A percentile compares a stretch with the other conserved stretches of the same genome.
Evolutionary conservation across 2,329 filamentous ascomycete species (phyloP).

Genomic region (Dendryphion nanum): DNA sequence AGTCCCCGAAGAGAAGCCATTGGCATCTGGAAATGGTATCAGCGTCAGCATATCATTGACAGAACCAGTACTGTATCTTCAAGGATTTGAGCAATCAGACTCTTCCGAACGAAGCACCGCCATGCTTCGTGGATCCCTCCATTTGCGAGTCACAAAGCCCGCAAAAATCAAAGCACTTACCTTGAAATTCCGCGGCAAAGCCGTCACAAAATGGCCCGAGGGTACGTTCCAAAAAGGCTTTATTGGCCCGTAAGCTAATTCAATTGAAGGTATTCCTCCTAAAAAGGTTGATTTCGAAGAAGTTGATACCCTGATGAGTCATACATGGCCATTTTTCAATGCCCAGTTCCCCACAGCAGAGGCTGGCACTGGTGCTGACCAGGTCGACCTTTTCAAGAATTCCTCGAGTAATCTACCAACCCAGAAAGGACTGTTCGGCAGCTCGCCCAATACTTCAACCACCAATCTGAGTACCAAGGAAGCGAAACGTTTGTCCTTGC

Average conservation of each 20-base stretch:
- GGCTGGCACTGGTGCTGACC: conserved; percentile 61
- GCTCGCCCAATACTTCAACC: conserved; percentile 46
- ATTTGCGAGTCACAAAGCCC: conserved; percentile 80
- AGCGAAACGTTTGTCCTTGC: conserved; percentile 69
- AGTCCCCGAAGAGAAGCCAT: conserved; percentile 60
- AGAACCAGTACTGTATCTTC: conserved; percentile 77
- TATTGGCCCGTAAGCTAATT: conserved; percentile 8
- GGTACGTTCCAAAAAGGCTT: conserved; percentile 43
- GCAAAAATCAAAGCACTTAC: conserved; percentile 91
- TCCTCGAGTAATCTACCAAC: conserved; percentile 25
- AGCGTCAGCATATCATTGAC: conserved; percentile 71
- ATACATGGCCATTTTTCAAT: conserved; percentile 92
- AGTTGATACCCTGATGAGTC: conserved; percentile 80
- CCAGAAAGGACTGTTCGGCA: conserved; percentile 36
- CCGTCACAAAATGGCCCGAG: conserved; percentile 94
- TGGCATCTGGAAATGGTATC: conserved; percentile 76
- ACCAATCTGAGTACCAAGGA: conserved; percentile 51
- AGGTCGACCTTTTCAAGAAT: conserved; percentile 56
- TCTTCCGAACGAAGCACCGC: conserved; percentile 67
- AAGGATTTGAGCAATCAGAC: conserved; percentile 73
- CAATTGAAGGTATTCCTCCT: conserved; percentile 70
- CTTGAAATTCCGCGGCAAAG: conserved; percentile 79
- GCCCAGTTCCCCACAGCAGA: conserved; percentile 63
- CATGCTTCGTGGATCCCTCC: conserved; percentile 80
- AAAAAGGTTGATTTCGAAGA: conserved; percentile 81